These are phyloP conservation scores for Zasmidium cellare DNA, from an alignment of 2,329 filamentous ascomycete species.

Conservation along the genomic window DNA sequence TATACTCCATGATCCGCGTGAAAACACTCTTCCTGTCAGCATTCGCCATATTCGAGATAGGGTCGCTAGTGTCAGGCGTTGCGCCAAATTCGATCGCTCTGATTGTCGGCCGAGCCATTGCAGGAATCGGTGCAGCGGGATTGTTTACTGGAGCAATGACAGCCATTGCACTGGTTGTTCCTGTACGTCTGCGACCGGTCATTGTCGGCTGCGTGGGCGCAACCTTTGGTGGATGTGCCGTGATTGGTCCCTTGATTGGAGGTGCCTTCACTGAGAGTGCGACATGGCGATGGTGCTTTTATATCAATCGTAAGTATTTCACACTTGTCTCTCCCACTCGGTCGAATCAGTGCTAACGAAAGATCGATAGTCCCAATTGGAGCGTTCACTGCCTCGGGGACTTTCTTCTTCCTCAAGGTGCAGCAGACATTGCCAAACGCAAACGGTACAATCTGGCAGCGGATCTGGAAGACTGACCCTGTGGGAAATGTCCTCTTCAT, in stretches of 20 bases:
- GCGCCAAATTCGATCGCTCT: conserved; percentile 50
- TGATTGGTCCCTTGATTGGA: conserved; percentile 51
- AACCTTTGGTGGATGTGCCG: conserved; percentile 44
- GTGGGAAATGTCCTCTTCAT: conserved; percentile 39
- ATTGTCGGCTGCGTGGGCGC: conserved; percentile 34
- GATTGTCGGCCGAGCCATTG: conserved; percentile 53
- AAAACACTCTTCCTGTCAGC: conserved; percentile 45
- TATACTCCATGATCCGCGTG: conserved; percentile 42
- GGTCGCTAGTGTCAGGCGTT: conserved; percentile 52
- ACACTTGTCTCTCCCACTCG: no score
- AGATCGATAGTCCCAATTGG: conserved; percentile 39
- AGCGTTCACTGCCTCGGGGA: conserved; percentile 37
- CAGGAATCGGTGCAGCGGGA: conserved; percentile 55
- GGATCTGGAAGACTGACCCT: conserved; percentile 39
- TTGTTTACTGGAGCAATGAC: conserved; percentile 44
- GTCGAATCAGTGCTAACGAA: no score
- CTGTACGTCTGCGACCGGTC: conserved; percentile 34
- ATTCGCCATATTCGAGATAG: conserved; percentile 45
- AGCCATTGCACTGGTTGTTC: conserved; percentile 18
- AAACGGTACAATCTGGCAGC: no score
- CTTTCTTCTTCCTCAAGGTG: conserved; percentile 38
- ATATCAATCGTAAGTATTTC: conserved; percentile 34
- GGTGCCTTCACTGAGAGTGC: conserved; percentile 48
- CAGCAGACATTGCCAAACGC: background rate
- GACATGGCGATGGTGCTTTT: conserved; percentile 49